phyloP scores from a whole-genome alignment of 2,329 filamentous ascomycete genomes.

The Calonectria multiphialidica region DNA sequence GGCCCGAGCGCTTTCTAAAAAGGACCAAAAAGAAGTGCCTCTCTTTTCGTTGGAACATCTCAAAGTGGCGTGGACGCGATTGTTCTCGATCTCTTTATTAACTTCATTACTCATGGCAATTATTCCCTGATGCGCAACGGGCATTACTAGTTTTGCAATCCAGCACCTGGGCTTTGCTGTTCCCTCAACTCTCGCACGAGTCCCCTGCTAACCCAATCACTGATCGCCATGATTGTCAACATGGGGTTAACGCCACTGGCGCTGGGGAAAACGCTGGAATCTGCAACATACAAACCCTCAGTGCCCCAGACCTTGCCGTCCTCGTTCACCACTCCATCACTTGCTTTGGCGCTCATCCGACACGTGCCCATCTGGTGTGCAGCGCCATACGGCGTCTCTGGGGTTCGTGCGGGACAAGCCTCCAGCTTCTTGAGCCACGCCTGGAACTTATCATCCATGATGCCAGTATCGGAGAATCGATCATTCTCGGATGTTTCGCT shows the following conservation, averaged over 20 bases:
- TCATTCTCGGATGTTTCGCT: background rate
- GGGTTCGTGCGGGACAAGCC: background rate
- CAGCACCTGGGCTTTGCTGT: background rate
- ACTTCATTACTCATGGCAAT: background rate
- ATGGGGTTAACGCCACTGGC: slow-evolving; percentile 82
- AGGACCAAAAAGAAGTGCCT: background rate
- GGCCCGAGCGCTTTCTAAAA: background rate
- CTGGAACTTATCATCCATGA: slow-evolving; percentile 57
- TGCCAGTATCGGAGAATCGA: slow-evolving; percentile 54
- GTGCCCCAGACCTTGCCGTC: slow-evolving; percentile 71
- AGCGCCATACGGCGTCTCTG: slow-evolving; percentile 64
- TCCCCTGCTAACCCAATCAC: slow-evolving; percentile 50
- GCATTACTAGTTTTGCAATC: background rate
- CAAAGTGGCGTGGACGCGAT: no score
- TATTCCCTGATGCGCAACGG: background rate
- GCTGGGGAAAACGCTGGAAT: slow-evolving; percentile 77
- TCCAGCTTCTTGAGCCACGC: slow-evolving; percentile 47
- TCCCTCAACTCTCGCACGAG: background rate
- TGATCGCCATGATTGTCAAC: slow-evolving; percentile 77
- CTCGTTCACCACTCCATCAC: slow-evolving; percentile 64
- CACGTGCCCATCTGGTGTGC: slow-evolving; percentile 83
- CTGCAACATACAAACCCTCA: slow-evolving; percentile 72
- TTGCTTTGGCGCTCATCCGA: slow-evolving; percentile 68
- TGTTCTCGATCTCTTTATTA: background rate
- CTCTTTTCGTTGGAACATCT: background rate